These are phyloP conservation scores for Rhododendron ferrugineum DNA, from an alignment of 148 eudicot genomes.

Conservation along the genomic window DNA sequence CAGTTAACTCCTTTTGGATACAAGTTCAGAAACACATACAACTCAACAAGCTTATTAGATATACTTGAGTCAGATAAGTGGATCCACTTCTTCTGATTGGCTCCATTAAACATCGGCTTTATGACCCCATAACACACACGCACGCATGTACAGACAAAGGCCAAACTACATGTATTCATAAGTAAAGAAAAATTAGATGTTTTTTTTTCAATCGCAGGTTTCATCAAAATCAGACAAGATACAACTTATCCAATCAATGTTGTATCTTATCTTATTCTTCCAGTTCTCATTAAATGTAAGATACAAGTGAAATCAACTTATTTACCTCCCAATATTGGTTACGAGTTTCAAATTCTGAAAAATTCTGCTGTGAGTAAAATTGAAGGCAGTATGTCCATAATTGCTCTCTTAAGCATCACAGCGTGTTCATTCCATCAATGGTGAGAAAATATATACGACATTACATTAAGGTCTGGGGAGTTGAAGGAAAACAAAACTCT, in stretches of 20 bases:
- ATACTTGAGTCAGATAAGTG: background rate
- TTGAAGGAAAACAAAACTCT: background rate
- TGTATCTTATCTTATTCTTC: background rate
- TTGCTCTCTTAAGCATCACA: background rate
- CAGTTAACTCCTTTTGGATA: background rate
- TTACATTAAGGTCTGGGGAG: background rate
- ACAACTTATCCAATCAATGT: background rate
- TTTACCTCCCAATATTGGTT: background rate
- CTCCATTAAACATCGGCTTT: background rate
- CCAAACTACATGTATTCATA: background rate
- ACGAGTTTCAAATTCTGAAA: background rate
- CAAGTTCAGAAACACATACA: background rate
- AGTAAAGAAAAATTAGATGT: background rate
- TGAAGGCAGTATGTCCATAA: background rate
- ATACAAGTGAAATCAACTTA: conserved; percentile 1
- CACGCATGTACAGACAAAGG: background rate
- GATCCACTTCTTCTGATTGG: background rate
- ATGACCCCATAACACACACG: background rate
- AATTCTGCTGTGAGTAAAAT: background rate
- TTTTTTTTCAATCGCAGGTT: background rate
- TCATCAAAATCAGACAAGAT: background rate
- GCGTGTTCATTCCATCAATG: too few relatives aligned
- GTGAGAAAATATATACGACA: background rate
- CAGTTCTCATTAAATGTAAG: background rate
- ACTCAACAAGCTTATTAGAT: background rate